A percentile compares a stretch with the other conserved stretches of the same genome.
phyloP scores from a whole-genome alignment of 306 rosid genomes.

The Cicer judaicum region DNA sequence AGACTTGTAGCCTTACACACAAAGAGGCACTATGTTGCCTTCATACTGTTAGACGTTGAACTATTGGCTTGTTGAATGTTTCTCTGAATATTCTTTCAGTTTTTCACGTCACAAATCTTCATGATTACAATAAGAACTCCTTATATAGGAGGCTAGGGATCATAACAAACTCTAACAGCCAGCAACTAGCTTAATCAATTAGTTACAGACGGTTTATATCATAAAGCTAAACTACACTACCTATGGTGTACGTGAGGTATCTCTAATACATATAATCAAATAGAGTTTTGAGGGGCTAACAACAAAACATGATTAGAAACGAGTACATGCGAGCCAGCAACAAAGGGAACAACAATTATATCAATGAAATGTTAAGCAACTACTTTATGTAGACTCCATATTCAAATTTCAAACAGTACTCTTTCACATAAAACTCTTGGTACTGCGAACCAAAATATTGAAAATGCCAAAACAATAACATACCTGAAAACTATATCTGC shows the following conservation, averaged over 20 bases:
- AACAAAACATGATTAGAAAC: constrained; percentile 19
- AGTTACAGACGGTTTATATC: too few relatives aligned
- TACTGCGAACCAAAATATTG: constrained; percentile 34
- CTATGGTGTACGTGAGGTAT: too few relatives aligned
- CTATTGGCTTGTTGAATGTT: too few relatives aligned
- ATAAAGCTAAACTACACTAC: too few relatives aligned
- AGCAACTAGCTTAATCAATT: too few relatives aligned
- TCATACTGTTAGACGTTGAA: not conserved
- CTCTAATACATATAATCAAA: constrained; percentile 1
- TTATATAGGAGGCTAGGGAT: too few relatives aligned
- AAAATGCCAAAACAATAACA: constrained; percentile 8
- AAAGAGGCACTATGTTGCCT: constrained; percentile 13
- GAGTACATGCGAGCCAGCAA: constrained; percentile 6
- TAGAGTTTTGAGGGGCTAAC: constrained; percentile 16
- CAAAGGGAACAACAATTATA: constrained; percentile 30
- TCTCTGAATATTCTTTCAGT: too few relatives aligned
- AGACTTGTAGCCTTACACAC: constrained; percentile 5
- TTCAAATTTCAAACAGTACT: constrained; percentile 22
- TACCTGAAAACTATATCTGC: constrained; percentile 97
- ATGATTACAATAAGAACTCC: too few relatives aligned
- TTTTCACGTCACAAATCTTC: too few relatives aligned
- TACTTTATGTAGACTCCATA: constrained; percentile 7
- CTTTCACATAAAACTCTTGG: not conserved
- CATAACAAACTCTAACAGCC: too few relatives aligned
- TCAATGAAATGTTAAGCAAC: constrained; percentile 6